Base-by-base conservation (phyloP, 345 rosid species). In the Clarkia xantiana region DNA sequence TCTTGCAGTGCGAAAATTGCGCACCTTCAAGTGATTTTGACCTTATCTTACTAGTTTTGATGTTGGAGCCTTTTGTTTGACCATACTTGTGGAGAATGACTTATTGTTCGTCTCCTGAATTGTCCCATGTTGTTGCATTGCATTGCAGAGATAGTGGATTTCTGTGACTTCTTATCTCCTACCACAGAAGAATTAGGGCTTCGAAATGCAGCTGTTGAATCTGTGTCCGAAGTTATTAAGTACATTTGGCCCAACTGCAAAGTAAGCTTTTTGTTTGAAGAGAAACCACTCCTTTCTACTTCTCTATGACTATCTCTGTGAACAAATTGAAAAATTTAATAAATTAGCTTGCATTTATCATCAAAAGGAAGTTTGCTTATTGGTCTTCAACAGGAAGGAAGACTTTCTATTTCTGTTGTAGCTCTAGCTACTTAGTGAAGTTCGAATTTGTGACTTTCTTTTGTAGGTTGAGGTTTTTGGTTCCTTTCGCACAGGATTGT, bases 231-330 rank as follows among this genome's bases (percentile, higher is more conserved):
- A 63, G 84, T 81, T 52, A 83, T 90, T 43, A 80, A 62, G 46
- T 86, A 86, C 68, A 86, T 86, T 66, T 90, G 97, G 96, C 91
- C 95, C n/a, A 57, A 60, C 57, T 79, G 89, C 75, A 71, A 68
- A 81, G 97, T 79, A 59, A 53, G 10, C 8, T n/a, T 22, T 25
- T 19, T 29, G 36, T 29, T 22, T 29, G 2, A 29, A 29, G n/a
- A 29, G 36, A 29, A 29, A 29, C 36, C 1, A 16, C 19, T 57
- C 45, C 53, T 43, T 57, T 22, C 20, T 44, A 42, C 18, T 48
- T 14, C 45, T 13, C n/a, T 29, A n/a, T 48, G 12, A 11, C 42
- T 44, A 16, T 45, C 25, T 18, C 16, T 25, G 19, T 13, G 10
- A 10, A 10, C 43, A 23, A 3, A 5, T 29, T 29, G 36, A 29